These are phyloP conservation scores for Aspergillus vadensis DNA, from an alignment of 2,329 filamentous ascomycete species.

Conservation along the genomic window DNA sequence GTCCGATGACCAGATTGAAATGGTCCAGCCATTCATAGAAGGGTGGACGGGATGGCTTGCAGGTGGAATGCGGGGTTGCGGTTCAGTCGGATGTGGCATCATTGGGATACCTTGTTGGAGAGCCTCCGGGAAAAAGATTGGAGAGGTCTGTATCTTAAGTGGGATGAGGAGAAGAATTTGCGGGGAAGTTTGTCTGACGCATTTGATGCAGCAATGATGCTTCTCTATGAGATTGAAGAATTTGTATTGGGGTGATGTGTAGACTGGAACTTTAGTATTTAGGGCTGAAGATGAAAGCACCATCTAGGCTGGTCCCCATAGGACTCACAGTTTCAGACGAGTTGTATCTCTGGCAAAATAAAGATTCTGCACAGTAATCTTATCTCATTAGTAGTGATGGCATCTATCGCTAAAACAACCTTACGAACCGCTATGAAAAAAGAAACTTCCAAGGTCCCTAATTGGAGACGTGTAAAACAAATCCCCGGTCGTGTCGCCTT, in stretches of 20 bases:
- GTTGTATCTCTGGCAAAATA: too few relatives aligned
- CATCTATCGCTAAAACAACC: too few relatives aligned
- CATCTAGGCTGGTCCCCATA: too few relatives aligned
- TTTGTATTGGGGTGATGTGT: too few relatives aligned
- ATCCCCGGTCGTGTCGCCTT: background rate
- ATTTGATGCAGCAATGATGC: too few relatives aligned
- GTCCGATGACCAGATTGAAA: background rate
- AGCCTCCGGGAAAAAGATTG: background rate
- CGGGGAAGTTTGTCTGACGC: too few relatives aligned
- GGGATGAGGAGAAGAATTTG: background rate
- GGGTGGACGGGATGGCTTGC: background rate
- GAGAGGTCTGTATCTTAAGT: background rate
- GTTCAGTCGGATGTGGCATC: background rate
- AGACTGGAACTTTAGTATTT: too few relatives aligned
- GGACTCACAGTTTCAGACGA: too few relatives aligned
- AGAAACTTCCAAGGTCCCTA: background rate
- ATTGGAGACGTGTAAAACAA: background rate
- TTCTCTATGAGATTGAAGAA: too few relatives aligned
- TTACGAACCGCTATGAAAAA: rapidly evolving
- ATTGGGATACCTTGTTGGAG: background rate
- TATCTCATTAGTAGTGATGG: too few relatives aligned
- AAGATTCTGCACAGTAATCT: rapidly evolving
- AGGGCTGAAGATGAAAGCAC: too few relatives aligned
- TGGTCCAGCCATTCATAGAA: background rate
- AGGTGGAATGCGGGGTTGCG: background rate